phyloP scores from a whole-genome alignment of 1,284 basidiomycete genomes.

The Pseudozyma sp. region DNA sequence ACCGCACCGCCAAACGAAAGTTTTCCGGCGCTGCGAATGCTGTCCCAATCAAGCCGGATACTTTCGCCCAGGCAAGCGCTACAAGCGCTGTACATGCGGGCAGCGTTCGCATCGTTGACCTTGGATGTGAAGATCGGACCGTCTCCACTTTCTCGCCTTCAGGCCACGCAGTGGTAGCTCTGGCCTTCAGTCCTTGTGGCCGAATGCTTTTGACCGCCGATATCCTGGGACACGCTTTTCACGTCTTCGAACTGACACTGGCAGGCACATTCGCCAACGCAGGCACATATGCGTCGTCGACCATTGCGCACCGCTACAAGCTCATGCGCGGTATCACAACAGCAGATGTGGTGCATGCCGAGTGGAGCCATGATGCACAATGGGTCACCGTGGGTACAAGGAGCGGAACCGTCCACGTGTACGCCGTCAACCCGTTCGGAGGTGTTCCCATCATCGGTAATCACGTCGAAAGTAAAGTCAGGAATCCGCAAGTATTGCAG shows the following conservation, averaged over 20 bases:
- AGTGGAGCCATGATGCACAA: slow-evolving; percentile 42
- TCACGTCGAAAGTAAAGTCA: slow-evolving; percentile 37
- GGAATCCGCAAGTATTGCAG: slow-evolving; percentile 22
- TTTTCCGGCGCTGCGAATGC: slow-evolving; percentile 8
- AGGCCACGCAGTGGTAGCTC: slow-evolving; percentile 14
- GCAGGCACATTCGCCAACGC: slow-evolving; percentile 24
- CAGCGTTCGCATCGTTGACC: slow-evolving; percentile 35
- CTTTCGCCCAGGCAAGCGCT: background rate
- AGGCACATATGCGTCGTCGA: background rate
- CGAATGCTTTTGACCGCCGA: slow-evolving; percentile 41
- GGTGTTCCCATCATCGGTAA: slow-evolving; percentile 34
- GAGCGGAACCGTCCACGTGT: slow-evolving; percentile 46
- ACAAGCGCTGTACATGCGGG: slow-evolving; percentile 1
- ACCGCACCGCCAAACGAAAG: slow-evolving; percentile 16
- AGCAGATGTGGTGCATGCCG: slow-evolving; percentile 37
- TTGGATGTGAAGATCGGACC: slow-evolving; percentile 19
- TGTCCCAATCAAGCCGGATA: slow-evolving; percentile 1
- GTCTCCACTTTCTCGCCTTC: slow-evolving; percentile 39
- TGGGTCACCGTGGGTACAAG: slow-evolving; percentile 46
- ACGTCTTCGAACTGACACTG: slow-evolving; percentile 40
- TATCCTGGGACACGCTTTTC: slow-evolving; percentile 38
- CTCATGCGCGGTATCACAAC: slow-evolving; percentile 47
- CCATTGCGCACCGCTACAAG: slow-evolving; percentile 41
- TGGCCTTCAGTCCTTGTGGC: slow-evolving; percentile 39
- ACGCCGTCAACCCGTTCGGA: slow-evolving; percentile 46